Base-by-base conservation (phyloP, 805 yeast genomes). In the Candida endomychidarum region DNA sequence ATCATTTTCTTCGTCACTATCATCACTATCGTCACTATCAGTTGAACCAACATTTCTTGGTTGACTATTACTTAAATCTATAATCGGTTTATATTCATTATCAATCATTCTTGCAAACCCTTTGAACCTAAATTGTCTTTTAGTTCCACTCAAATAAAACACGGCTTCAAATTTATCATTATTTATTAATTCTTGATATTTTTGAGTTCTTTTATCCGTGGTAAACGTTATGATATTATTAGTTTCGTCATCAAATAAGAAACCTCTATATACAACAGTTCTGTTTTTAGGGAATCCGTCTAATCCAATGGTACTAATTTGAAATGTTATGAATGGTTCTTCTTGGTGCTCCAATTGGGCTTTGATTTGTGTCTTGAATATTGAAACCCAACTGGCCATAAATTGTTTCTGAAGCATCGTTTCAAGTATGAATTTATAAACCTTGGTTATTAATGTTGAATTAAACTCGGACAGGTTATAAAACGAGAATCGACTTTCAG, bases 321-420 rank as follows among this genome's bases (percentile, higher is more conserved):
- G 81, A 50, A 86, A 82, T 4, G 81, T 60, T 12, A 77, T 68
- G 46, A 84, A 82, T 2, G 79, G 80, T 18, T 47, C 50, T 2
- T 62, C 62, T 10, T 42, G 44, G 37, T 53, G 43, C 19, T 54
- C 53, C 12, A 47, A 33, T 35, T 47, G 50, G 9, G 29, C 34
- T 21, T 38, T 23, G 3, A 43, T n/a, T 23, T 43, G 46, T 15
- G 25, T 41, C 24, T 67, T 65, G 50, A 84, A 79, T 8, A 74
- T 55, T 5, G 91, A 86, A 53, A 79, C 82, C 93, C 93, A 84
- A 3, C 88, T 84, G 26, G 87, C 90, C 75, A 58, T 61, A 42
- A 53, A 58, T 34, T 63, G 64, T 38, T 55, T 49, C 40, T 60
- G 63, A 32, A 58, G 49, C 69, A 47, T 47, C 14, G 18, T 12